phyloP scores from a whole-genome alignment of 306 rosid genomes.

The Castanospermum australe region DNA sequence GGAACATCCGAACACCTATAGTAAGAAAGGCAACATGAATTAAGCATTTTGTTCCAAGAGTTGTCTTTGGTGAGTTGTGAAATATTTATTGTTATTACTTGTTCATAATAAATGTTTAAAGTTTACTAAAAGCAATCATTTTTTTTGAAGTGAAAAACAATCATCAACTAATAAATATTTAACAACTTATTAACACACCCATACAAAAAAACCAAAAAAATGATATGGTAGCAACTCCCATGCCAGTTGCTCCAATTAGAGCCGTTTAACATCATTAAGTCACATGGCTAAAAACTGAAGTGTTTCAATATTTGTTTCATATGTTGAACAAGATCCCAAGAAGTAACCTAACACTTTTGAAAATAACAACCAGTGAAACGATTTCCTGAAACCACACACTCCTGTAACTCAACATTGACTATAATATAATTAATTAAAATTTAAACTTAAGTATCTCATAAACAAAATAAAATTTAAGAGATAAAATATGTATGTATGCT shows the following conservation, averaged over 20 bases:
- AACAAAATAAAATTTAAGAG: neutral
- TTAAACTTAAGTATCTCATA: neutral
- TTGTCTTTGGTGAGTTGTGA: no score
- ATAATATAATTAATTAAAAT: no score
- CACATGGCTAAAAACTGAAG: constrained; percentile 29
- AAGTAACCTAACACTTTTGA: neutral
- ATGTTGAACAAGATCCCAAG: neutral
- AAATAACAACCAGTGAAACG: neutral
- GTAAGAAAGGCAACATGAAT: constrained; percentile 7
- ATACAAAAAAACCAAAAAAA: no score
- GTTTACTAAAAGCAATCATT: no score
- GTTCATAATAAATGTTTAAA: no score
- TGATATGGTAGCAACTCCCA: no score
- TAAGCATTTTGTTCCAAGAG: no score
- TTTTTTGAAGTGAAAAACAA: no score
- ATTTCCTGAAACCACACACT: neutral
- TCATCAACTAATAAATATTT: no score
- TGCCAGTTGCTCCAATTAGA: neutral
- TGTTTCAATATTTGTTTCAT: neutral
- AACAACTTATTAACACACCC: no score
- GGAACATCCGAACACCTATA: constrained; percentile 33
- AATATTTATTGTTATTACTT: no score
- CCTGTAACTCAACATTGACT: neutral
- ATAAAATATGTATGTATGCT: no score
- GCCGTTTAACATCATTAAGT: constrained; percentile 2